Evolutionary conservation across 306 rosid genomes (phyloP), one percentile per base, ranked within the genome.

Genomic region (Cucurbita ficifolia): DNA sequence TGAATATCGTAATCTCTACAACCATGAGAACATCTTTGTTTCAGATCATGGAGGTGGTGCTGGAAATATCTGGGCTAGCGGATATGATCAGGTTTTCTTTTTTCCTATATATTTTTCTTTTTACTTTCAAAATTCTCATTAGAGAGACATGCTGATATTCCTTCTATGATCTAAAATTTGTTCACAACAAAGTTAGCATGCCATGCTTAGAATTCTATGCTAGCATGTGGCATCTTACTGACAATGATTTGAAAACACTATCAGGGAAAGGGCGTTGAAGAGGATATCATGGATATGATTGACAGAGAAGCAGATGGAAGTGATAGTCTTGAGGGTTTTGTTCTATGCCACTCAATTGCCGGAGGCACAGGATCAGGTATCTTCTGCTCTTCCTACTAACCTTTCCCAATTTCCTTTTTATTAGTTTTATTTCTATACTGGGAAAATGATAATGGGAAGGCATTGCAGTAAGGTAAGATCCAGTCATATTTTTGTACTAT

Each of bases 261-360:
- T 76, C 89, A 90, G 99, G 99, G 99, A 73, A 86, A 94, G 82
- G 87, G 85, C 78, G 99, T 94, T 70, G 99, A 94, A 85, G 99
- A 94, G 87, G 97, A 92, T 75, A 94, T 94, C 84, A 94, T 94
- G 97, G 99, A 94, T 80, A 94, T 94, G 99, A 94, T 94, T 78
- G 99, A 94, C 71, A 86, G 99, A 87, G 99, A 94, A 85, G 99
- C 97, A 36, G 99, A 94, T 87, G 99, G 99, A 33, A 91, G 99
- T 86, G 99, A 94, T 76, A 94, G 99, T 84, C 99, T 94, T 63
- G 99, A 94, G 85, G 99, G 99, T 76, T 94, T 94, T 85, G 99
- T 94, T 81, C 85, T 94, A 22, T 94, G 99, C 76, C 99, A 94
- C 76, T 94, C 99, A 39, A 94, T 94, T 77, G 97, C 99, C 38